Percentiles rank a stretch among this genome's conserved stretches.
Evolutionary conservation across 805 yeast genomes (phyloP).

Genomic region (Osmozyma mogii): DNA sequence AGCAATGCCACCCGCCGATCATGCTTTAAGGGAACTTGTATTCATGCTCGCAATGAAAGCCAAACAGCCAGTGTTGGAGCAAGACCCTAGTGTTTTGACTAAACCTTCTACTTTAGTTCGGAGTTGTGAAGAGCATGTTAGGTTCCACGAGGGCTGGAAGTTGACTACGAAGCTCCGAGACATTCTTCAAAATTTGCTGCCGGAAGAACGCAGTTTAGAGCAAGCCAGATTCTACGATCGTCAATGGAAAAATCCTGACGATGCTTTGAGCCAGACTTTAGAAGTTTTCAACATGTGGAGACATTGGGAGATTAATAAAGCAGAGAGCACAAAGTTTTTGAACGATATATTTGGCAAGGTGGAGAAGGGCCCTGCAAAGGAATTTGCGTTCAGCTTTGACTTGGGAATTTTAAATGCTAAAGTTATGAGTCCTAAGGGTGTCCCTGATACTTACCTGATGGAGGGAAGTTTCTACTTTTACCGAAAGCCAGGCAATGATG

Average conservation of each 20-base stretch:
- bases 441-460: too few species aligned
- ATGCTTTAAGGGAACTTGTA: slow-evolving; percentile 37
- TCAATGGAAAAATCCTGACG: slow-evolving; percentile 38
- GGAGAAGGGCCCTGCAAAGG: too few species aligned
- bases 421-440: too few species aligned
- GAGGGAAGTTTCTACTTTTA: too few species aligned
- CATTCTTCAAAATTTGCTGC: slow-evolving; percentile 52
- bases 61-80: slow-evolving; percentile 42
- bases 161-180: slow-evolving; percentile 73
- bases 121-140: slow-evolving; percentile 61
- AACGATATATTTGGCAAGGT: slow-evolving; percentile 12
- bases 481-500: too few species aligned
- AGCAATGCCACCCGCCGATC: too few species aligned
- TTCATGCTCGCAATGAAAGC: slow-evolving; percentile 36
- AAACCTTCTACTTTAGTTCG: slow-evolving; percentile 80
- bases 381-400: too few species aligned
- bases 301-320: slow-evolving; percentile 77
- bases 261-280: slow-evolving; percentile 49
- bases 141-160: slow-evolving; percentile 85
- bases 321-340: slow-evolving; percentile 50
- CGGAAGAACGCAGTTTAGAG: slow-evolving; percentile 35
- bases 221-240: slow-evolving; percentile 21
- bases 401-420: too few species aligned
- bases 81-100: slow-evolving; percentile 86
- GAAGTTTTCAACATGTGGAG: slow-evolving; percentile 72